Evolutionary conservation across 2,329 filamentous ascomycete species (phyloP).

Genomic region (Xylariaceae sp.): DNA sequence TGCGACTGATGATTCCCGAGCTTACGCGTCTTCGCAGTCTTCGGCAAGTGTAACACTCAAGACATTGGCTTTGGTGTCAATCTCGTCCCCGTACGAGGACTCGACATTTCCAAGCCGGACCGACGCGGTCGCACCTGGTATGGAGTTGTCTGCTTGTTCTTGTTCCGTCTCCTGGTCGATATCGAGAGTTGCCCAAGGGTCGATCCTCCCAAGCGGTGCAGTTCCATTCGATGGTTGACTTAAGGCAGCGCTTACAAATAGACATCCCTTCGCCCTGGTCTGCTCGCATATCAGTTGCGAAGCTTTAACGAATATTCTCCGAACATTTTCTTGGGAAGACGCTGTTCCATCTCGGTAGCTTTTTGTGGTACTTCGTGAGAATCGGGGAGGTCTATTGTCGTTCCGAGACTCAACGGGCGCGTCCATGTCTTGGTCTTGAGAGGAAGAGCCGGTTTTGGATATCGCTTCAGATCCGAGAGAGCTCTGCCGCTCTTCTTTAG

Average conservation of each 20-base stretch:
- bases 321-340: slow-evolving; percentile 13
- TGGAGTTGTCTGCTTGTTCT: neutral
- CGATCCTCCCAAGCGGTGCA: slow-evolving; percentile 4
- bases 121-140: neutral
- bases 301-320: slow-evolving; percentile 19
- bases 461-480: neutral
- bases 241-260: slow-evolving; percentile 17
- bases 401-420: too few species aligned
- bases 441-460: neutral
- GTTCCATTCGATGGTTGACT: slow-evolving; percentile 2
- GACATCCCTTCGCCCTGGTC: slow-evolving; percentile 17
- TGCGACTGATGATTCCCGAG: slow-evolving; percentile 15
- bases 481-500: slow-evolving; percentile 8
- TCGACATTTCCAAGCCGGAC: neutral
- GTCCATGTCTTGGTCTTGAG: neutral
- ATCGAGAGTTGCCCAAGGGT: slow-evolving; percentile 5
- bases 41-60: slow-evolving; percentile 9
- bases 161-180: slow-evolving; percentile 10
- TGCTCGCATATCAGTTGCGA: slow-evolving; percentile 21
- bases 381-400: too few species aligned
- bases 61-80: slow-evolving; percentile 16
- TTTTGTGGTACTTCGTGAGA: slow-evolving; percentile 7
- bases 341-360: slow-evolving; percentile 6
- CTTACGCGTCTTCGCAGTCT: slow-evolving; percentile 1
- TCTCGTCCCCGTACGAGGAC: slow-evolving; percentile 3